phyloP scores from a whole-genome alignment of 2,329 filamentous ascomycete species.

The Thelonectria rubi region DNA sequence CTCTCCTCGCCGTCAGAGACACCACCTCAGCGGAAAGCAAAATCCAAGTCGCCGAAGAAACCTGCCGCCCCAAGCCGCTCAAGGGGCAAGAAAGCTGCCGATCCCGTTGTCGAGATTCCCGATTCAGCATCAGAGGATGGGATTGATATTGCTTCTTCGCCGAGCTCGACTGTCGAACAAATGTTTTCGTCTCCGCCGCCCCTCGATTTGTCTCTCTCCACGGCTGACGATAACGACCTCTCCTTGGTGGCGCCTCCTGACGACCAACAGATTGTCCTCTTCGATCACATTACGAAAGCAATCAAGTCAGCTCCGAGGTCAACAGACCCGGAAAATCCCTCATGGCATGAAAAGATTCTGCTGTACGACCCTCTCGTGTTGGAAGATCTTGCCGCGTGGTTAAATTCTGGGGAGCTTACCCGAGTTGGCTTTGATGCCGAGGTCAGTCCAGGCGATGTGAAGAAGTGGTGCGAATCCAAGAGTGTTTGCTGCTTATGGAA shows the following conservation, averaged over 20 bases:
- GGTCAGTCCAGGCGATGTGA: conserved; percentile 71
- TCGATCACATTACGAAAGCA: conserved; percentile 63
- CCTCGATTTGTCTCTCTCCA: conserved; percentile 55
- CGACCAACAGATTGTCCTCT: conserved; percentile 56
- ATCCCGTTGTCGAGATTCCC: conserved; percentile 56
- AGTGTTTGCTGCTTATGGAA: conserved; percentile 86
- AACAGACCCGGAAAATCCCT: conserved; percentile 61
- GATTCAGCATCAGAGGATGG: conserved; percentile 59
- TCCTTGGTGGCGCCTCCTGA: conserved; percentile 52
- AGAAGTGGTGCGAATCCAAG: conserved; percentile 89
- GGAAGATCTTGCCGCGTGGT: conserved; percentile 84
- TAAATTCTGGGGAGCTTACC: conserved; percentile 76
- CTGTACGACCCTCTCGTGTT: conserved; percentile 91
- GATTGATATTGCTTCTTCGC: conserved; percentile 43
- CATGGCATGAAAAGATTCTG: conserved; percentile 92
- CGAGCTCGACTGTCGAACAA: conserved; percentile 48
- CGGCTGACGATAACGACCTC: conserved; percentile 57
- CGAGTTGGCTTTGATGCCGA: conserved; percentile 72
- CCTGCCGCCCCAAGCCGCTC: conserved; percentile 24
- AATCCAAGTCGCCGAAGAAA: conserved; percentile 27
- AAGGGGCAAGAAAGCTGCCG: conserved; percentile 25
- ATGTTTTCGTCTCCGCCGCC: conserved; percentile 56
- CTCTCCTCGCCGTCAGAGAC: conserved; percentile 13
- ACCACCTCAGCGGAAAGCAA: conserved; percentile 20
- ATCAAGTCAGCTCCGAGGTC: conserved; percentile 61